phyloP scores from a whole-genome alignment of 1,284 basidiomycete species.

The Cryptococcus maquisensis region DNA sequence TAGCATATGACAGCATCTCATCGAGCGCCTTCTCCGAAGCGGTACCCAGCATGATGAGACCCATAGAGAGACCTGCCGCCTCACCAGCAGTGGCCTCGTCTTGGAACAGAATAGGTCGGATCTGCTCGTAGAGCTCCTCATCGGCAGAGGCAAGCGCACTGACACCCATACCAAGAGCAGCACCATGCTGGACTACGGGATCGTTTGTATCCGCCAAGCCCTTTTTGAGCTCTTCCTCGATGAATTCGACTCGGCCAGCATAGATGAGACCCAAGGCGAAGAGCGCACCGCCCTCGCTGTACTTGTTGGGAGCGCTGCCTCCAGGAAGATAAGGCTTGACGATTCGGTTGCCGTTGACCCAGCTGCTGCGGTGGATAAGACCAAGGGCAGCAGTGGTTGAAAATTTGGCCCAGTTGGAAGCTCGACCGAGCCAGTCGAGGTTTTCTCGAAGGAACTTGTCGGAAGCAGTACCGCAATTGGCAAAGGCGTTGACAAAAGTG shows the following conservation, averaged over 20 bases:
- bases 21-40: conserved; percentile 70
- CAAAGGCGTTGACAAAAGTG: conserved; percentile 91
- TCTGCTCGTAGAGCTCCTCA: conserved; percentile 80
- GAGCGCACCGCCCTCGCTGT: conserved; percentile 87
- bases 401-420: conserved; percentile 96
- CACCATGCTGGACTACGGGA: conserved; percentile 91
- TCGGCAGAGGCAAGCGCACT: conserved; percentile 87
- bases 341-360: conserved; percentile 84
- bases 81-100: conserved; percentile 93
- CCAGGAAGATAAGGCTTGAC: conserved; percentile 91
- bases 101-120: conserved; percentile 80
- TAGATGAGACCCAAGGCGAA: conserved; percentile 94
- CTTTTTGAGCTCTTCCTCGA: conserved; percentile 65
- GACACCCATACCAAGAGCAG: conserved; percentile 86
- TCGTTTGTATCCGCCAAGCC: conserved; percentile 56
- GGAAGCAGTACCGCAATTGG: conserved; percentile 90
- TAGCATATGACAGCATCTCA: conserved; percentile 90
- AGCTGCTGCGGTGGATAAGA: conserved; percentile 93
- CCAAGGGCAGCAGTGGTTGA: conserved; percentile 91
- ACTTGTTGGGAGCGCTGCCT: conserved; percentile 58
- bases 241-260: conserved; percentile 60
- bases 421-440: conserved; percentile 87
- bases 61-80: conserved; percentile 92
- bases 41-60: conserved; percentile 90
- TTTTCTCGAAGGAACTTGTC: conserved; percentile 90